Evolutionary conservation across 352 stramenopile genomes (phyloP).

Genomic region (Salisapilia sapeloensis): DNA sequence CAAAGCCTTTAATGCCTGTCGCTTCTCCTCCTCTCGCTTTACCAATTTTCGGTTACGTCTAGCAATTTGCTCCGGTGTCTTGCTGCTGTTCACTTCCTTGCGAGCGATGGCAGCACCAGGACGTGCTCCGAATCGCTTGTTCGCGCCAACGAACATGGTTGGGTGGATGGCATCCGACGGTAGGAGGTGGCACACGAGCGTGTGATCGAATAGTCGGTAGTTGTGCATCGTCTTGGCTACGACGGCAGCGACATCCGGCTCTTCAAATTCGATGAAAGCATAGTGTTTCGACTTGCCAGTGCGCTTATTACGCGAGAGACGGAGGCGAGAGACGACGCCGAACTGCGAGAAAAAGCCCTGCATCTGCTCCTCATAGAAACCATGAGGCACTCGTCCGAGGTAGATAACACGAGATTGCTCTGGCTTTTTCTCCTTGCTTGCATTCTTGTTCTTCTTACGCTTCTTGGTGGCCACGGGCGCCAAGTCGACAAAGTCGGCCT

Average conservation of each 20-base stretch:
- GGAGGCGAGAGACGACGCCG: constrained; percentile 78
- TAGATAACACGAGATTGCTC: constrained; percentile 87
- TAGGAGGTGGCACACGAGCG: constrained; percentile 87
- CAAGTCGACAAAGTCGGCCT: constrained; percentile 23
- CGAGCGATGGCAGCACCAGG: constrained; percentile 49
- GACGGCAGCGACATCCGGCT: constrained; percentile 84
- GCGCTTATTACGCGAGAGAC: constrained; percentile 90
- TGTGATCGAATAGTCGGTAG: constrained; percentile 89
- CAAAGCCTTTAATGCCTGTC: constrained; percentile 45
- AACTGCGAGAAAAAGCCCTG: constrained; percentile 94
- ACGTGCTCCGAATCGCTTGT: constrained; percentile 67
- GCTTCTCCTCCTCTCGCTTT: constrained; percentile 61
- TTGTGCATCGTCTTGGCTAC: constrained; percentile 91
- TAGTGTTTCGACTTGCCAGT: constrained; percentile 91
- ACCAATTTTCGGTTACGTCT: constrained; percentile 55
- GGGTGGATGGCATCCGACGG: constrained; percentile 76
- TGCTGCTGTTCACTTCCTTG: constrained; percentile 63
- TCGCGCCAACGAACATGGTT: constrained; percentile 73
- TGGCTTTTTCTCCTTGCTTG: constrained; percentile 16
- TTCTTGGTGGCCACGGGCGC: constrained; percentile 22
- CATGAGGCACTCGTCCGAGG: constrained; percentile 90
- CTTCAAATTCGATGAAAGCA: constrained; percentile 92
- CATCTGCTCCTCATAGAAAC: constrained; percentile 95
- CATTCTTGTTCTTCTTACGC: constrained; percentile 24
- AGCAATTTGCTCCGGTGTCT: constrained; percentile 58